A percentile compares a stretch with the other conserved stretches of the same genome.
Evolutionary conservation across 495 filamentous ascomycete species (phyloP).

Genomic region (Xylaria grammica): DNA sequence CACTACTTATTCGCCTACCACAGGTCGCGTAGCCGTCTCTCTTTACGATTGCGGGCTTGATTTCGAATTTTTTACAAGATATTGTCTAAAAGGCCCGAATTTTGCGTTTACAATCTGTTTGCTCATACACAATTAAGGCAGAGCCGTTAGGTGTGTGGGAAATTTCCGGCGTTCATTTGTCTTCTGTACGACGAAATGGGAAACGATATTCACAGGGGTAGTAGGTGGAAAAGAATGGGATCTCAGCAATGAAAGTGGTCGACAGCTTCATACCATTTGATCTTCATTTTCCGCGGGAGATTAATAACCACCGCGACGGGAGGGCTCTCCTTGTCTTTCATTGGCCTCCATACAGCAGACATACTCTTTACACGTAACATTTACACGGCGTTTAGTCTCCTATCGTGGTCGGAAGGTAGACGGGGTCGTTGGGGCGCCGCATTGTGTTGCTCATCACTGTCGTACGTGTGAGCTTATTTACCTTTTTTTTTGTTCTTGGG

Average conservation of each 20-base stretch:
- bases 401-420: conserved; percentile 15
- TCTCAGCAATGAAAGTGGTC: conserved; percentile 17
- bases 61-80: conserved; percentile 13
- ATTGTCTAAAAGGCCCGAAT: not conserved
- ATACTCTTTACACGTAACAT: conserved; percentile 25
- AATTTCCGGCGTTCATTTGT: conserved; percentile 22
- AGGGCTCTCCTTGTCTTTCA: not conserved
- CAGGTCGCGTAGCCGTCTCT: not conserved
- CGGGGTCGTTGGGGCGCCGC: conserved; percentile 7
- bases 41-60: not conserved
- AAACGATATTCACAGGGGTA: conserved; percentile 17
- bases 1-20: not conserved
- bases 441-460: conserved; percentile 2
- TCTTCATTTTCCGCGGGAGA: conserved; percentile 18
- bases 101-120: not conserved
- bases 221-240: conserved; percentile 9
- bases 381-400: conserved; percentile 19
- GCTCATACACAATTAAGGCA: not conserved
- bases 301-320: not conserved
- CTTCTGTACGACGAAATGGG: conserved; percentile 23
- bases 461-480: conserved; percentile 8
- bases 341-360: conserved; percentile 15
- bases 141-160: conserved; percentile 11
- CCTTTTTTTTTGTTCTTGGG: conserved; percentile 10
- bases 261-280: conserved; percentile 18